Evolutionary conservation across 2,329 filamentous ascomycete genomes (phyloP).

Genomic region (Alternaria novae-zelandiae): DNA sequence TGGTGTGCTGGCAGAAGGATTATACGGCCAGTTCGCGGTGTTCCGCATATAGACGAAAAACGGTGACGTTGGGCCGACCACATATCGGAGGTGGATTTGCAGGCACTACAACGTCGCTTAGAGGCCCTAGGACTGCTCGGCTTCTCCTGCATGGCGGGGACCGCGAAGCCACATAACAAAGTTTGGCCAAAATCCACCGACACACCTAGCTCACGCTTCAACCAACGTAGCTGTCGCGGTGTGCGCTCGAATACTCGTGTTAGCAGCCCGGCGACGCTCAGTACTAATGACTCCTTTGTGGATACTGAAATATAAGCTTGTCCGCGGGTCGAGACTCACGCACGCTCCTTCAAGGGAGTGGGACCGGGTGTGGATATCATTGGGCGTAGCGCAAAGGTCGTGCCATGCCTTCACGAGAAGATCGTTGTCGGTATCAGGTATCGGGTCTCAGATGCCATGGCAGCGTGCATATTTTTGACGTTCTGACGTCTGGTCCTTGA

Average conservation of each 20-base stretch:
- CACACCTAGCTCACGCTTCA: conserved; percentile 4
- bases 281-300: conserved; percentile 2
- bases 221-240: conserved; percentile 2
- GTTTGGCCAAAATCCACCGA: conserved; percentile 11
- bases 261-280: conserved; percentile 2
- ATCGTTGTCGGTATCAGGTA: conserved; percentile 28
- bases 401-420: conserved; percentile 20
- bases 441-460: conserved; percentile 35
- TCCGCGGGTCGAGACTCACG: conserved; percentile 22
- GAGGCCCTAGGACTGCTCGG: conserved; percentile 4
- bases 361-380: conserved; percentile 14
- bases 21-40: conserved; percentile 6
- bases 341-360: conserved; percentile 8
- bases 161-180: conserved; percentile 12
- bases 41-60: conserved; percentile 7
- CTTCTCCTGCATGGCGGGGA: conserved; percentile 19
- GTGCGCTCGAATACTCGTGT: conserved; percentile 14
- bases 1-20: conserved; percentile 1
- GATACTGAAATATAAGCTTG: conserved; percentile 20
- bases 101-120: conserved; percentile 17
- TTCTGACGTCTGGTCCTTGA: conserved; percentile 28
- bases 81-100: conserved; percentile 16
- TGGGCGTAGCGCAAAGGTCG: conserved; percentile 22
- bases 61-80: conserved; percentile 21
- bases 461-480: conserved; percentile 24